A percentile compares a stretch with the other conserved stretches of the same genome.
phyloP scores from a whole-genome alignment of 495 filamentous ascomycete species.

The Parathielavia appendiculata region DNA sequence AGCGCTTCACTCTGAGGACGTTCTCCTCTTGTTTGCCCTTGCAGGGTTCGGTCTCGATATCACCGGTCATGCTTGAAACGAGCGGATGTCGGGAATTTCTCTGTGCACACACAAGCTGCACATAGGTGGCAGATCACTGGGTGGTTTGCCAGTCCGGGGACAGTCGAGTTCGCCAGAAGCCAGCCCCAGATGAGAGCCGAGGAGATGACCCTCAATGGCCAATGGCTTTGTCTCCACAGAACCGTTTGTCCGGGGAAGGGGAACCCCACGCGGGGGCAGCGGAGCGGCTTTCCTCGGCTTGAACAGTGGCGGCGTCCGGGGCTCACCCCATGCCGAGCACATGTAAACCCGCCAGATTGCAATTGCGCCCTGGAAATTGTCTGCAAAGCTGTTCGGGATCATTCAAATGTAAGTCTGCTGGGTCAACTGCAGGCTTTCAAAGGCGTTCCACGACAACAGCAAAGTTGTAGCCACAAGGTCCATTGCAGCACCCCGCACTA shows the following conservation, averaged over 20 bases:
- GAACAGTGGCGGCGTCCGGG: neutral
- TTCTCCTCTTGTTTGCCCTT: too few species aligned
- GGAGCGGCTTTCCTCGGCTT: conserved; percentile 36
- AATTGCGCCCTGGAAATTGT: neutral
- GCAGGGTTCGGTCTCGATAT: too few species aligned
- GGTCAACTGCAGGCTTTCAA: too few species aligned
- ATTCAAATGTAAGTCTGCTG: too few species aligned
- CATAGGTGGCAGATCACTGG: too few species aligned
- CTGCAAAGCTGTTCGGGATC: neutral
- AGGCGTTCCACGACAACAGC: neutral
- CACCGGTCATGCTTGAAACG: too few species aligned
- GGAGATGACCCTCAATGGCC: conserved; percentile 25
- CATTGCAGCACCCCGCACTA: conserved; percentile 13
- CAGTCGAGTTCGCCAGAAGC: too few species aligned
- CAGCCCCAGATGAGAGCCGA: conserved; percentile 2
- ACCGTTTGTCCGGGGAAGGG: conserved; percentile 27
- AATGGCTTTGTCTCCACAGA: conserved; percentile 22
- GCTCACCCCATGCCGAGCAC: neutral
- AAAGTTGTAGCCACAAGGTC: neutral
- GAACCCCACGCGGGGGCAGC: conserved; percentile 19
- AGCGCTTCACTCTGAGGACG: too few species aligned
- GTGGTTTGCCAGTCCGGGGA: too few species aligned
- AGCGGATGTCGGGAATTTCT: too few species aligned
- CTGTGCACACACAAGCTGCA: neutral
- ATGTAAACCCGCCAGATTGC: neutral